Conservation (phyloP, 495 filamentous ascomycete species). For the Jackrogersella minutella region DNA sequence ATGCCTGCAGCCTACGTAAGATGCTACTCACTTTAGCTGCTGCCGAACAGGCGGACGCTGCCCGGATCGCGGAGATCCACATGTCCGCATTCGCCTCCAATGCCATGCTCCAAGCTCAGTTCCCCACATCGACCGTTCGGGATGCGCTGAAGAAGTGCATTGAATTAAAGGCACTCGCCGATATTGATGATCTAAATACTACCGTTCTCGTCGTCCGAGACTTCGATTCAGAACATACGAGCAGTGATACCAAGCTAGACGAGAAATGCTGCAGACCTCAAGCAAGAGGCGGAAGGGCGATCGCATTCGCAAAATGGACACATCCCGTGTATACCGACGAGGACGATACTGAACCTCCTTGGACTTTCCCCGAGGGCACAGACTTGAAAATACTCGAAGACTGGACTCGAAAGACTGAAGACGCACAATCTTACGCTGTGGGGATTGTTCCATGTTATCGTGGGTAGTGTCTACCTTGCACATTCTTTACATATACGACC, state of each 20-base stretch:
- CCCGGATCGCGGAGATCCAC: conserved; percentile 51
- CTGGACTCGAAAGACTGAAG: conserved; percentile 43
- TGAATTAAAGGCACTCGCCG: conserved; percentile 40
- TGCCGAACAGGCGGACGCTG: conserved; percentile 41
- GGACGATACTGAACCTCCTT: conserved; percentile 28
- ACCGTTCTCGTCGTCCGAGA: conserved; percentile 42
- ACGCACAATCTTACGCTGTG: conserved; percentile 33
- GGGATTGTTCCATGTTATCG: conserved; percentile 45
- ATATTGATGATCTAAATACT: conserved; percentile 42
- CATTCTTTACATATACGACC: background rate
- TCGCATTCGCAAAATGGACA: conserved; percentile 54
- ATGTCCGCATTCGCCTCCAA: conserved; percentile 53
- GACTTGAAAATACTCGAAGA: conserved; percentile 34
- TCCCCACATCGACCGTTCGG: conserved; percentile 47
- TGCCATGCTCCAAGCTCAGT: conserved; percentile 50
- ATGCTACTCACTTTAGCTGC: conserved; percentile 24
- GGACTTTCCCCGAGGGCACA: conserved; percentile 48
- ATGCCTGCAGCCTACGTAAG: background rate
- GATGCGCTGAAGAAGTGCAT: conserved; percentile 37
- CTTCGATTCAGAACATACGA: background rate
- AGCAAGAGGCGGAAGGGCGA: conserved; percentile 18
- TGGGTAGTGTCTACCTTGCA: conserved; percentile 25
- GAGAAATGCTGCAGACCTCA: background rate
- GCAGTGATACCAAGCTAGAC: background rate
- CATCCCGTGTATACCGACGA: conserved; percentile 36